Conservation (phyloP, 306 rosid genomes). For the Vachellia pachyceras region DNA sequence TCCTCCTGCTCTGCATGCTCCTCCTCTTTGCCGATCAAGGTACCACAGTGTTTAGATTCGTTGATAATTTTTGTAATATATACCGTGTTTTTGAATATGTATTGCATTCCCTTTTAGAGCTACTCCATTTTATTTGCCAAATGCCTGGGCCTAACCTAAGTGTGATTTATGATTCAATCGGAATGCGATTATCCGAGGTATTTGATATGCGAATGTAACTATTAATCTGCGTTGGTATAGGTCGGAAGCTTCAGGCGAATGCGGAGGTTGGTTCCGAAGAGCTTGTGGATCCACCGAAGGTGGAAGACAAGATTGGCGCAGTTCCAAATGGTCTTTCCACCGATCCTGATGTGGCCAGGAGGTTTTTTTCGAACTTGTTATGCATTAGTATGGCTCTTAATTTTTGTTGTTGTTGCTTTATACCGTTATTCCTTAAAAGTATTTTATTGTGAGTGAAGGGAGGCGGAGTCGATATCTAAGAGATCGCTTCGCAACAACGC, state of each 20-base stretch:
- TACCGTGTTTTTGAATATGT: background rate
- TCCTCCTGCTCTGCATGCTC: constrained; percentile 76
- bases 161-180: background rate
- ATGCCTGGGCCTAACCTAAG: background rate
- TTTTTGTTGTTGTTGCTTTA: background rate
- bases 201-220: constrained; percentile 4
- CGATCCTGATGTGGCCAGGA: constrained; percentile 83
- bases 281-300: constrained; percentile 93
- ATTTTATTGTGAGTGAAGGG: constrained; percentile 52
- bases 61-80: background rate
- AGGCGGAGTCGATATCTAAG: constrained; percentile 91
- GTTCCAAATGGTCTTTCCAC: constrained; percentile 89
- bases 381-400: background rate
- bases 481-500: constrained; percentile 79
- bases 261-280: constrained; percentile 74
- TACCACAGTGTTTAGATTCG: constrained; percentile 1
- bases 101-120: background rate
- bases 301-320: constrained; percentile 96
- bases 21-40: constrained; percentile 87
- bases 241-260: constrained; percentile 83
- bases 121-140: background rate
- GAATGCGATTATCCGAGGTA: background rate
- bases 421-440: background rate
- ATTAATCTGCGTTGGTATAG: constrained; percentile 45
- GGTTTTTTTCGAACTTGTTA: constrained; percentile 36